Conservation (phyloP, 768 basidiomycete species). For the Amanita phalloides region DNA sequence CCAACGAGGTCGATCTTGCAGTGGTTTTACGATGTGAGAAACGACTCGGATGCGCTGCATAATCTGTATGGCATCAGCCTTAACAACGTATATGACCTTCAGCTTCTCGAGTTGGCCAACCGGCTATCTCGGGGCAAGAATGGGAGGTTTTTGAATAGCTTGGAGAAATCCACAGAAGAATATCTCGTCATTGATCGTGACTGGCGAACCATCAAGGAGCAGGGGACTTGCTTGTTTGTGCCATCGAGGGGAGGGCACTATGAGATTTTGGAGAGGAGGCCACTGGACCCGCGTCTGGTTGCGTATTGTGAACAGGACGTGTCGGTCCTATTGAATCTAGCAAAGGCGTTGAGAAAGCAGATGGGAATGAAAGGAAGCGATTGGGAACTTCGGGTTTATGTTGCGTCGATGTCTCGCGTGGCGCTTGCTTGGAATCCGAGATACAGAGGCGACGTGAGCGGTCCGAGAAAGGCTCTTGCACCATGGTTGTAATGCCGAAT, state of each 20-base stretch:
- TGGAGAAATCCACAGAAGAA: slow-evolving; percentile 13
- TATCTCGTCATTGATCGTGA: slow-evolving; percentile 15
- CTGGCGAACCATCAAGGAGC: slow-evolving; percentile 20
- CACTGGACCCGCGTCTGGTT: slow-evolving; percentile 6
- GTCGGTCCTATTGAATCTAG: slow-evolving; percentile 5
- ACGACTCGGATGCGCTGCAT: slow-evolving; percentile 22
- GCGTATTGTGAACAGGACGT: slow-evolving; percentile 12
- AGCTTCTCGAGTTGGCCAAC: slow-evolving; percentile 21
- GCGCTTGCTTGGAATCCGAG: slow-evolving; percentile 3
- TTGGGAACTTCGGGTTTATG: slow-evolving; percentile 6
- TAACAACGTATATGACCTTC: slow-evolving; percentile 20
- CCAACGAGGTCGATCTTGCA: slow-evolving; percentile 4
- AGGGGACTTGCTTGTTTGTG: slow-evolving; percentile 17
- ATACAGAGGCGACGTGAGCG: slow-evolving; percentile 2
- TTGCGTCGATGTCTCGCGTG: slow-evolving; percentile 1
- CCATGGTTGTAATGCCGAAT: slow-evolving; percentile 2
- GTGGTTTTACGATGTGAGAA: slow-evolving; percentile 24
- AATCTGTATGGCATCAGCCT: slow-evolving; percentile 17
- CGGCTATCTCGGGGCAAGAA: slow-evolving; percentile 12
- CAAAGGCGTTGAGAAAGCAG: slow-evolving; percentile 5
- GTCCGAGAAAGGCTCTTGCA: slow-evolving; percentile 6
- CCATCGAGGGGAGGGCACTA: slow-evolving; percentile 18
- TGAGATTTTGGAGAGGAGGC: slow-evolving; percentile 9
- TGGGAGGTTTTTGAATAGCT: slow-evolving; percentile 15
- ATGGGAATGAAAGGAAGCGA: slow-evolving; percentile 7